Evolutionary conservation across 116 monocot genomes (phyloP).

Genomic region (Thalassia testudinum): DNA sequence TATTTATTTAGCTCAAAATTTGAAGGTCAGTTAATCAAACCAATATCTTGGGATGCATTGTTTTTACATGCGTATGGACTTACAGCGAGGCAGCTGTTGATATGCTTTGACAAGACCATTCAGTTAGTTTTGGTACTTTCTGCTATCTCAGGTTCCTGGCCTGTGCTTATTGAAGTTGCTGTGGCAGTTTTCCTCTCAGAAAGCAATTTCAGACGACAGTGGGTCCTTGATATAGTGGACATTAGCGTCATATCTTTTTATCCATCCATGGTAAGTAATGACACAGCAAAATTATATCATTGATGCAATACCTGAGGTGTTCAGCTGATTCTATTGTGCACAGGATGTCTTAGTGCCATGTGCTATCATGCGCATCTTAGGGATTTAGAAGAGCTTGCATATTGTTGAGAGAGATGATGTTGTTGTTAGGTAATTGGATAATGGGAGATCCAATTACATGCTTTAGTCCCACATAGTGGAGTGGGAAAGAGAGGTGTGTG

Average conservation of each 20-base stretch:
- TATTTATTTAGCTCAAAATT: slow-evolving; percentile 33
- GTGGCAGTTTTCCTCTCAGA: slow-evolving; percentile 28
- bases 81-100: not conserved
- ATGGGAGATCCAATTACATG: too few relatives aligned
- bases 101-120: not conserved
- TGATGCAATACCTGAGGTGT: too few relatives aligned
- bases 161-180: slow-evolving; percentile 59
- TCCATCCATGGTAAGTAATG: slow-evolving; percentile 50
- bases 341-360: too few relatives aligned
- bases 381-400: too few relatives aligned
- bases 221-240: slow-evolving; percentile 86
- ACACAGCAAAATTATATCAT: too few relatives aligned
- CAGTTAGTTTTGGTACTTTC: not conserved
- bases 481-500: too few relatives aligned
- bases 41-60: not conserved
- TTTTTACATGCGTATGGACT: not conserved
- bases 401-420: too few relatives aligned
- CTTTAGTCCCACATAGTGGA: too few relatives aligned
- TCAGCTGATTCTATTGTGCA: too few relatives aligned
- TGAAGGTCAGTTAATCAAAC: slow-evolving; percentile 30
- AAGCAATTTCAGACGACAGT: slow-evolving; percentile 31
- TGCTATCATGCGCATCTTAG: too few relatives aligned
- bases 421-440: too few relatives aligned
- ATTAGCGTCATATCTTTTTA: slow-evolving; percentile 50
- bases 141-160: slow-evolving; percentile 38